Percentiles rank a stretch among this genome's conserved stretches.
These are phyloP conservation scores for Ulvella scutata DNA, from an alignment of 139 green algal species.

Conservation along the genomic window DNA sequence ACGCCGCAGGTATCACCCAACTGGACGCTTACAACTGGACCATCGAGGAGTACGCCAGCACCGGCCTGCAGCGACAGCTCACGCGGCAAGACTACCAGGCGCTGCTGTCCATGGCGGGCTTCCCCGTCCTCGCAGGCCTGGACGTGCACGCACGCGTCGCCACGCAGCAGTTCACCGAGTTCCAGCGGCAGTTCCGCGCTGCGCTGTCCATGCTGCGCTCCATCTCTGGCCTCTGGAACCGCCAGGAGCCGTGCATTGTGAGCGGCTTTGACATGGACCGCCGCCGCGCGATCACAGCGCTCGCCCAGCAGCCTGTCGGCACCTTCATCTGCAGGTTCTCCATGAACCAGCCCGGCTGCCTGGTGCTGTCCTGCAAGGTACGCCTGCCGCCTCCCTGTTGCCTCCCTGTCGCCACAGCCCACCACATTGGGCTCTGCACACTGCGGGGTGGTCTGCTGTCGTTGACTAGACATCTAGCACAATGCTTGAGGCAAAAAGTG, in stretches of 20 bases:
- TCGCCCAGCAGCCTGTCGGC: conserved; percentile 7
- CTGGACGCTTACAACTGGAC: conserved; percentile 13
- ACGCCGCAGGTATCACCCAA: background rate
- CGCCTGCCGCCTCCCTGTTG: background rate
- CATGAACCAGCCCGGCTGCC: conserved; percentile 26
- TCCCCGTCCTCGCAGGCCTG: conserved; percentile 13
- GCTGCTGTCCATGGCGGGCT: conserved; percentile 37
- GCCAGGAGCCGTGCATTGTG: conserved; percentile 45
- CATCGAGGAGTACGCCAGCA: conserved; percentile 38
- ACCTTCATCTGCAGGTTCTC: conserved; percentile 49
- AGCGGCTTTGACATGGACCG: conserved; percentile 49
- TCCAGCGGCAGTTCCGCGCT: conserved; percentile 22
- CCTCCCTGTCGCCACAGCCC: no score
- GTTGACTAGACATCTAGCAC: no score
- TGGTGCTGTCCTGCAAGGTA: conserved; percentile 23
- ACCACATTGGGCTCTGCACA: no score
- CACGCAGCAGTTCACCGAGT: conserved; percentile 38
- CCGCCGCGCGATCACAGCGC: conserved; percentile 16
- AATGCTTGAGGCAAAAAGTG: no score
- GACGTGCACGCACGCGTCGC: conserved; percentile 18
- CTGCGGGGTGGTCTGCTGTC: no score
- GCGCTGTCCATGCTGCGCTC: conserved; percentile 30
- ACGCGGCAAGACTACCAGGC: conserved; percentile 36
- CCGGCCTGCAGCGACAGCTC: conserved; percentile 31
- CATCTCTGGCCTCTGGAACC: conserved; percentile 34